A percentile compares a stretch with the other conserved stretches of the same genome.
Evolutionary conservation across 1,284 basidiomycete genomes (phyloP).

Genomic region (Apiotrichum porosum): DNA sequence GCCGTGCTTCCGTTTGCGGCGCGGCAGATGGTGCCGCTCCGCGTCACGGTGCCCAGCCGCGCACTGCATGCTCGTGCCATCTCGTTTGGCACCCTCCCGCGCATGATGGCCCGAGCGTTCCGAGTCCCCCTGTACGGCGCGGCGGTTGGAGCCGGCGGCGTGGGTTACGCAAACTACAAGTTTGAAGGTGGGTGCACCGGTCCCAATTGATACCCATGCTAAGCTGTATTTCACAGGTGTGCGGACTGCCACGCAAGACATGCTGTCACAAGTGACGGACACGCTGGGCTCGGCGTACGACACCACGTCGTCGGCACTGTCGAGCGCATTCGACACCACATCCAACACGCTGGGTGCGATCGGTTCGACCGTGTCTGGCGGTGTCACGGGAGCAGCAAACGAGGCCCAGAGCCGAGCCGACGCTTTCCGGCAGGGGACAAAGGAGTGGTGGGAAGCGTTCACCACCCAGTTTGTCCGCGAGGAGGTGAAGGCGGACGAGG

Average conservation of each 20-base stretch:
- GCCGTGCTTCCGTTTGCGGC: not conserved
- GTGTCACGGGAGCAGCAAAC: constrained; percentile 15
- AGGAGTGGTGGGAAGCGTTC: constrained; percentile 43
- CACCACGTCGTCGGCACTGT: constrained; percentile 28
- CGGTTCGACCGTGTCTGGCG: constrained; percentile 9
- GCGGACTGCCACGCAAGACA: constrained; percentile 40
- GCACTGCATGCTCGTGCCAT: constrained; percentile 62
- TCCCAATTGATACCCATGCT: too few relatives aligned
- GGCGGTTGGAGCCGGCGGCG: constrained; percentile 79
- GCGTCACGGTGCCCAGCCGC: constrained; percentile 16
- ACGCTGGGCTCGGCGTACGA: constrained; percentile 38
- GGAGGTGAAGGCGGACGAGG: not conserved
- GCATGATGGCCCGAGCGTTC: constrained; percentile 75
- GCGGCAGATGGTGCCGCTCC: not conserved
- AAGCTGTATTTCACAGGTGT: constrained; percentile 11
- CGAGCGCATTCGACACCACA: constrained; percentile 25
- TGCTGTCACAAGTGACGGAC: constrained; percentile 32
- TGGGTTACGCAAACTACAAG: constrained; percentile 89
- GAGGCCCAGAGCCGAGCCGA: constrained; percentile 29
- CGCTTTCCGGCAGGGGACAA: constrained; percentile 29
- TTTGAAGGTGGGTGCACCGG: constrained; percentile 78
- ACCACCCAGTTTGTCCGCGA: constrained; percentile 20
- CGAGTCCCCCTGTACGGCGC: constrained; percentile 77
- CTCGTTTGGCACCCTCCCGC: constrained; percentile 76
- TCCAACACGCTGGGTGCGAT: constrained; percentile 19